phyloP scores from a whole-genome alignment of 2,329 filamentous ascomycete genomes.

The Polychaeton citri region DNA sequence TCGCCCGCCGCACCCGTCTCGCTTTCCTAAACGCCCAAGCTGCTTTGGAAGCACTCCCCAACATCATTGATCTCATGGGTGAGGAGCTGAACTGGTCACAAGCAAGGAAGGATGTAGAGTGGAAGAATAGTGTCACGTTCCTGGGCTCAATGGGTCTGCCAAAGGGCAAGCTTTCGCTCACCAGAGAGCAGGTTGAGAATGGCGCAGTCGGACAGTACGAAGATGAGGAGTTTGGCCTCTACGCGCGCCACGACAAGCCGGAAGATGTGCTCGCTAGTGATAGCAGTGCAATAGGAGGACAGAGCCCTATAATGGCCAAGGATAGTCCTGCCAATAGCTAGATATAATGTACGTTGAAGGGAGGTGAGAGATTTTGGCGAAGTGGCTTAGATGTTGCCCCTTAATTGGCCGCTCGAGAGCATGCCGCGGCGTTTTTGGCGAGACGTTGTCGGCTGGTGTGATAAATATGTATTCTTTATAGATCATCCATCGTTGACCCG shows the following conservation, averaged over 20 bases:
- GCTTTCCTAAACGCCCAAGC: slow-evolving; percentile 89
- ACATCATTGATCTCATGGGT: slow-evolving; percentile 78
- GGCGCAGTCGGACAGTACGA: slow-evolving; percentile 37
- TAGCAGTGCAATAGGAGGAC: too few species aligned
- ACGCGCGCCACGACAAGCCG: slow-evolving; percentile 35
- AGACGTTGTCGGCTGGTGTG: background rate
- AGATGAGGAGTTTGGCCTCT: slow-evolving; percentile 37
- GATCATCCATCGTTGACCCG: too few species aligned
- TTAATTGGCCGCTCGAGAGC: background rate
- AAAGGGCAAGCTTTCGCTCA: slow-evolving; percentile 41
- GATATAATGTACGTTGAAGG: background rate
- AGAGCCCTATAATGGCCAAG: background rate
- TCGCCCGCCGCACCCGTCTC: slow-evolving; percentile 71
- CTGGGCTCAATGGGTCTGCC: slow-evolving; percentile 49
- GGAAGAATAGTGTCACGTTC: slow-evolving; percentile 54
- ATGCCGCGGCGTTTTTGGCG: background rate
- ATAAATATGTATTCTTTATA: background rate
- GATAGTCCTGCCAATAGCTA: background rate
- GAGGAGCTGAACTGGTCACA: slow-evolving; percentile 69
- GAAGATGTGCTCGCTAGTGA: background rate
- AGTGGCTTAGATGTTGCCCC: background rate
- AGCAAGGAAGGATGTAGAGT: slow-evolving; percentile 62
- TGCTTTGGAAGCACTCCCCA: slow-evolving; percentile 70
- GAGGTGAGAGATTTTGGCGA: background rate
- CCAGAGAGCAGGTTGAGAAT: slow-evolving; percentile 45